Base-by-base conservation (phyloP, 192 early-diverging fungal genomes). In the Linnemannia exigua region DNA sequence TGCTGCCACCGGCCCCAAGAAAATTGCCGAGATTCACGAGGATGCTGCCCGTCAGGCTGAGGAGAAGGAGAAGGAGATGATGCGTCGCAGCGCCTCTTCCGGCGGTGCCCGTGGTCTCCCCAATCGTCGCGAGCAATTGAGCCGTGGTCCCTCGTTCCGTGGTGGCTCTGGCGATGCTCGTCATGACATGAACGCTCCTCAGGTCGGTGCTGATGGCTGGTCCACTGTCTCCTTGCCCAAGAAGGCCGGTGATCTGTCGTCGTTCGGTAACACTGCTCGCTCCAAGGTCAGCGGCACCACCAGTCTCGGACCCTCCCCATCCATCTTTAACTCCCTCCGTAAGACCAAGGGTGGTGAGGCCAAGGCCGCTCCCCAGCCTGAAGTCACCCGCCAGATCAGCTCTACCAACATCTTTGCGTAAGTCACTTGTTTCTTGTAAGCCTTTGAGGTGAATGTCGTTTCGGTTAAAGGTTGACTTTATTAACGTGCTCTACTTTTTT, bases 1-100 rank as follows among this genome's bases (percentile, higher is more conserved):
- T 41, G 92, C 91, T 51, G 89, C 82, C n/a, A 72, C 90, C 52
- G 97, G 95, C 17, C 97, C 97, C 52, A 95, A 96, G 88, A 98
- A 96, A 33, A 97, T 98, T 89, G 95, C 96, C 54, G 94, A 98
- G 90, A 97, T 98, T 85, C 97, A 95, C 82, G 93, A 95, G 81
- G 94, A 91, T 84, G 90, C 88, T n/a, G 88, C 91, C 76, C 93
- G 94, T 79, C 88, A 92, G 75, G 92, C 93, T 84, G 92, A 94
- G 71, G 97, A 96, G 67, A 94, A 94, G 70, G 97, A 96, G 66
- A 94, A 94, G 70, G 93, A 94, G 72, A 91, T 88, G 41, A 91
- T 93, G 70, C 90, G 94, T 87, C 92, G 94, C 70, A 90, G 91
- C 48, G 89, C 94, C 17, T 92, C 92, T 28, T 92, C 92, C 33